Base-by-base conservation (phyloP, 2,329 filamentous ascomycete species). In the Rutstroemia sp. region DNA sequence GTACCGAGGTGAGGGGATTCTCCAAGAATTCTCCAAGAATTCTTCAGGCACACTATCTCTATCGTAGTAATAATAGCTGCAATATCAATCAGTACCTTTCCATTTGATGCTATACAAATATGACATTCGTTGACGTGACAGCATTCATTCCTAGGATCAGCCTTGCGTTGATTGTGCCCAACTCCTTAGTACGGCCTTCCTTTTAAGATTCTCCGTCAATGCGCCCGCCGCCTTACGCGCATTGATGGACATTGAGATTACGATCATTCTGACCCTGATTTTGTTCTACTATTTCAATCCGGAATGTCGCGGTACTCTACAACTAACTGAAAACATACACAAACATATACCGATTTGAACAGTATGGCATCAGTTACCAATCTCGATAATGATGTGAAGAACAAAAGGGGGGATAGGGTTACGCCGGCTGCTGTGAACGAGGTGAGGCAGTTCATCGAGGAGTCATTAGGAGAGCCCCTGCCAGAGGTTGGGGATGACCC, bases 381-480 rank as follows among this genome's bases (percentile, higher is more conserved):
- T 61, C 78, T 99, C 59, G 94, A 97, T 74, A 92, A 92, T 73
- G 94, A 99, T 77, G 80, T 99, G 83, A 89, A 89, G 79, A 91
- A 86, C 71, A 73, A 97, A 80, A 92, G 94, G 73, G 79, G 96
- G 67, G 89, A 92, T 59, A 89, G 92, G 74, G 97, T 96, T 74
- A 97, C 92, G 1, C 90, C 91, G 21, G 84, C 87, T 65, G 92
- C 92, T 42, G 92, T 91, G 51, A 89, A 89, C 65, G 92, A 97
- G 75, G 87, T 84, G 19, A 84, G 86, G 48, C 72, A 77, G 61
- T 99, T 94, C 90, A 92, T 99, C 62, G 91, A 96, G 72, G 80
- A 83, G 41, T 79, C 84, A 1, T 74, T 99, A 37, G 88, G 87
- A 60, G 86, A 92, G 69, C 81, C 78, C 51, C 76, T 97, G 56